Percentiles rank a stretch among this genome's conserved stretches.
These are phyloP conservation scores for Antrodiella citrinella DNA, from an alignment of 768 basidiomycete species.

Conservation along the genomic window DNA sequence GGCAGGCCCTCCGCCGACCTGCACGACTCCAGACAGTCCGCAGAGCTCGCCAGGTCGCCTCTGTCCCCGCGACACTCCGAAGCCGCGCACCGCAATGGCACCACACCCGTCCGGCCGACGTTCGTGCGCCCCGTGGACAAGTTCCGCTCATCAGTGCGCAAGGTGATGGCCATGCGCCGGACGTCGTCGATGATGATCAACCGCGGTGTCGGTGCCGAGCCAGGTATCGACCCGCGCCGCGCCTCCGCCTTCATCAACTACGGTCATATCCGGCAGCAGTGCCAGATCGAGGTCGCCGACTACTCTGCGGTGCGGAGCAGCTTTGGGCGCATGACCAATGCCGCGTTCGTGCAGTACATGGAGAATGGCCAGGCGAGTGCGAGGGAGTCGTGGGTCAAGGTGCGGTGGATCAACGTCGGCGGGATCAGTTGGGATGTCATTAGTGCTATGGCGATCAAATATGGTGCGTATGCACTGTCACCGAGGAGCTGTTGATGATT, in stretches of 20 bases:
- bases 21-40: not conserved
- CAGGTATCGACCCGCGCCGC: constrained; percentile 62
- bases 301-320: constrained; percentile 52
- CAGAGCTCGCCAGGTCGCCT: not conserved
- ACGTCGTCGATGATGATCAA: constrained; percentile 32
- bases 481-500: not conserved
- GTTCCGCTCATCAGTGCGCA: constrained; percentile 49
- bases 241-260: constrained; percentile 47
- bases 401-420: constrained; percentile 68
- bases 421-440: constrained; percentile 69
- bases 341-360: constrained; percentile 52
- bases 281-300: constrained; percentile 59
- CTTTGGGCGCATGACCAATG: constrained; percentile 49
- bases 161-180: constrained; percentile 55
- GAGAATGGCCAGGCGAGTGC: constrained; percentile 33
- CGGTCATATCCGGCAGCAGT: constrained; percentile 50
- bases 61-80: not conserved
- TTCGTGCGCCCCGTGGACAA: constrained; percentile 34
- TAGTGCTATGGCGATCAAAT: constrained; percentile 56
- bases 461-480: constrained; percentile 32
- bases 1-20: not conserved
- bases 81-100: not conserved
- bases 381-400: constrained; percentile 55
- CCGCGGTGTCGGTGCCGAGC: constrained; percentile 53
- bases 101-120: not conserved